Percentiles rank a stretch among this genome's conserved stretches.
Evolutionary conservation across 495 filamentous ascomycete species (phyloP).

Genomic region (Tuber magnatum): DNA sequence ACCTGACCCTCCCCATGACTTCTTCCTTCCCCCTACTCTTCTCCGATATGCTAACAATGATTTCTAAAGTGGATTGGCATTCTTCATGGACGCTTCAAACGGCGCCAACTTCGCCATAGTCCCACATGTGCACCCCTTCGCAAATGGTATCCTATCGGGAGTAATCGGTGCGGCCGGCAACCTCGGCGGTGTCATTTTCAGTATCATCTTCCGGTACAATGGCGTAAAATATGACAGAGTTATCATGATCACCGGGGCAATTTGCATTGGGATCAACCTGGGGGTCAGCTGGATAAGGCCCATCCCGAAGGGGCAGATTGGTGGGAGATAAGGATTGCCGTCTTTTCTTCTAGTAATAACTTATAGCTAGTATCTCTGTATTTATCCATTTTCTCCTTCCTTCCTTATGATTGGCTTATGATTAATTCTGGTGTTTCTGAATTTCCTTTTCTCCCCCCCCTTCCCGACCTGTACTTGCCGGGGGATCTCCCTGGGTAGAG

Average conservation of each 20-base stretch:
- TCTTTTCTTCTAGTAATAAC: not conserved
- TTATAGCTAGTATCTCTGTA: not conserved
- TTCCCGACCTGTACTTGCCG: not conserved
- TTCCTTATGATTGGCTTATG: not conserved
- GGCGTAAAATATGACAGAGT: constrained; percentile 58
- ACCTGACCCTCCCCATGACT: constrained; percentile 14
- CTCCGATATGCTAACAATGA: not conserved
- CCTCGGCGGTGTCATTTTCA: constrained; percentile 76
- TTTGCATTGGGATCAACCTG: constrained; percentile 62
- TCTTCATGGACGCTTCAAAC: constrained; percentile 80
- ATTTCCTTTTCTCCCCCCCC: not conserved
- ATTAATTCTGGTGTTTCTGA: not conserved
- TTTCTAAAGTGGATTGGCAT: constrained; percentile 49
- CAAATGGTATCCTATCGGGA: constrained; percentile 69
- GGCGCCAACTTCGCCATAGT: constrained; percentile 79
- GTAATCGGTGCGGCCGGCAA: constrained; percentile 73
- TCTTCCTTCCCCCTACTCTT: not conserved
- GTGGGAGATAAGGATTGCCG: not conserved
- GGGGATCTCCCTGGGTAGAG: not conserved
- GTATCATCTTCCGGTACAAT: constrained; percentile 75
- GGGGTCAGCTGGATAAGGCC: constrained; percentile 65
- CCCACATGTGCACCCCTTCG: constrained; percentile 72
- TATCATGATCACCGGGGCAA: constrained; percentile 77
- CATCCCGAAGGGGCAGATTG: constrained; percentile 53
- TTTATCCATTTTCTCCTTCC: not conserved